A percentile compares a stretch with the other conserved stretches of the same genome.
These are phyloP conservation scores for Capsicum pubescens DNA, from an alignment of 257 asterid species.

Conservation along the genomic window DNA sequence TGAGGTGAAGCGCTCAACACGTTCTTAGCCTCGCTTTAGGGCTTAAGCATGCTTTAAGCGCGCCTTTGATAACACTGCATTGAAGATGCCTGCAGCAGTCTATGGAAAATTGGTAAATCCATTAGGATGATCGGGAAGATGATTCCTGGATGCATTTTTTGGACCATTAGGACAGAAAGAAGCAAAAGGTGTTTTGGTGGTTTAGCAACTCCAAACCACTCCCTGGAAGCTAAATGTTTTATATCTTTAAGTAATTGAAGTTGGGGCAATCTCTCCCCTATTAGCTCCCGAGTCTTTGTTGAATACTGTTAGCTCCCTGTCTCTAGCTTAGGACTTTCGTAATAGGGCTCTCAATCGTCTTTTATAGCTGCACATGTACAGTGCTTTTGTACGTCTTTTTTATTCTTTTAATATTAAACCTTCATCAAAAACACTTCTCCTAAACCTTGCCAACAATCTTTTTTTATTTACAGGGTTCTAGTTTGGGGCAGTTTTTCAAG, in stretches of 20 bases:
- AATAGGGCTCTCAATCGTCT: neutral
- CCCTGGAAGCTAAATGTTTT: neutral
- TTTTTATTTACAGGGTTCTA: constrained; percentile 69
- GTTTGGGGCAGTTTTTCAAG: constrained; percentile 95
- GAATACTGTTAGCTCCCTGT: neutral
- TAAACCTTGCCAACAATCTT: neutral
- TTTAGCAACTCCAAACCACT: neutral
- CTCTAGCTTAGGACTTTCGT: neutral
- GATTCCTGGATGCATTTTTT: neutral
- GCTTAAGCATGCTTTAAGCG: no score
- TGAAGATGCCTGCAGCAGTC: neutral
- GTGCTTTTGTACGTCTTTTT: neutral
- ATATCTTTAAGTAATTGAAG: neutral
- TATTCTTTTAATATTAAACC: neutral
- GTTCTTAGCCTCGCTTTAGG: no score
- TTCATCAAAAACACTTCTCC: constrained; percentile 6
- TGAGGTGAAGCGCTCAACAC: no score
- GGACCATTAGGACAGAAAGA: constrained; percentile 1
- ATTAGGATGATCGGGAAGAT: neutral
- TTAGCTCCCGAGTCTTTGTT: neutral
- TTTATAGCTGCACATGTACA: neutral
- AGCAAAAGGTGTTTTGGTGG: neutral
- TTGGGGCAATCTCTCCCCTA: neutral
- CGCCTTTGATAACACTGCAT: no score
- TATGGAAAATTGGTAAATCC: constrained; percentile 6